Base-by-base conservation (phyloP, 306 rosid genomes). In the Begonia peltatifolia region DNA sequence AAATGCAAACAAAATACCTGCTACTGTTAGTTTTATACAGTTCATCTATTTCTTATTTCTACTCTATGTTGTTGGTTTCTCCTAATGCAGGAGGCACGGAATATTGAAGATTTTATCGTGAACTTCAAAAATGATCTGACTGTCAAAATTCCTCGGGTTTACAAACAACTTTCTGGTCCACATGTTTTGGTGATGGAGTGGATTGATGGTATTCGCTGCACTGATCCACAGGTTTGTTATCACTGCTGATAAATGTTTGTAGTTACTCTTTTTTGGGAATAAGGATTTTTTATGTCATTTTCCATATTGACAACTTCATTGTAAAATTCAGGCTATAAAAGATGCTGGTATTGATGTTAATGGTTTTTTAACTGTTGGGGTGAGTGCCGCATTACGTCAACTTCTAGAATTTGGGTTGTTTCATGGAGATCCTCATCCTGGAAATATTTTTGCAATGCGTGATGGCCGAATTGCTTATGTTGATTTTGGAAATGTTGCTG, bases 381-480 rank as follows among this genome's bases (percentile, higher is more conserved):
- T 90, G 54, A 90, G 99, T 79, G 96, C 99, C 14, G 99, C 99
- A 50, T 71, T 92, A 68, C 72, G 99, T 47, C 99, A 92, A 55
- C 64, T 92, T 70, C 77, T 92, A 68, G 99, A 92, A 80, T 90
- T 90, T 74, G 99, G 99, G 54, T 68, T 86, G 62, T 86, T 86
- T 75, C 99, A 90, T 71, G 99, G 99, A 55, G 99, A 90, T 73
- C 99, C 99, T 57, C 99, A 90, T 74, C 99, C 99, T 54, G 99
- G 99, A 65, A 90, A 90, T 67, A 76, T 81, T 65, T 90, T 90
- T 71, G 96, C 99, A 52, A 90, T 90, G 99, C 93, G 72, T 49
- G 99, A 92, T 73, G 99, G 99, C 30, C 86, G 99, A 57, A 92
- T 86, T 73, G 99, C 96, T 59, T 92, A 92, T 64, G 96, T 92